A percentile compares a stretch with the other conserved stretches of the same genome.
phyloP scores from a whole-genome alignment of 2,329 filamentous ascomycete genomes.

The Rugonectria rugulosa region DNA sequence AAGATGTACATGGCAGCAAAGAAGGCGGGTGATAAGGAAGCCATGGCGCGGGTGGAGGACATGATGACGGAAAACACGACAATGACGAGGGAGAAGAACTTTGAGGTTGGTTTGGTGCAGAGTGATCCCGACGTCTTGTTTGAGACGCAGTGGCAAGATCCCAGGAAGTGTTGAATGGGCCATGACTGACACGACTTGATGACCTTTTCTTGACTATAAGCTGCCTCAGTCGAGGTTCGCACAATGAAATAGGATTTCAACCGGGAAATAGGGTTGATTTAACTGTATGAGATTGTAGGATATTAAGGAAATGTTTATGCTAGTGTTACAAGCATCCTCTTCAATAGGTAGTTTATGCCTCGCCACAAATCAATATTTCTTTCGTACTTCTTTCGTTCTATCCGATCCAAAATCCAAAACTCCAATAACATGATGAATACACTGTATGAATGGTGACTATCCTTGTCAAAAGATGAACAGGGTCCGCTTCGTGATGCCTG shows the following conservation, averaged over 20 bases:
- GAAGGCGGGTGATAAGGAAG: conserved; percentile 27
- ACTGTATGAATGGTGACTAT: background rate
- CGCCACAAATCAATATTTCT: conserved; percentile 11
- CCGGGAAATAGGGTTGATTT: too few relatives aligned
- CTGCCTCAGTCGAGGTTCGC: too few relatives aligned
- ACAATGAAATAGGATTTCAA: too few relatives aligned
- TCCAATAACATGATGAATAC: conserved; percentile 20
- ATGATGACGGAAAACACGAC: conserved; percentile 32
- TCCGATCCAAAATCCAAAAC: conserved; percentile 28
- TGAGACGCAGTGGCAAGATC: conserved; percentile 20
- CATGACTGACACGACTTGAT: background rate
- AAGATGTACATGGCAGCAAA: conserved; percentile 37
- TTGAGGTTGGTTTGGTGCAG: conserved; percentile 31
- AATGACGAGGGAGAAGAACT: conserved; percentile 32
- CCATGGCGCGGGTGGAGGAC: conserved; percentile 35
- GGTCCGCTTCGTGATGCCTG: background rate
- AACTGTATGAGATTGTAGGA: too few relatives aligned
- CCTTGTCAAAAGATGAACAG: background rate
- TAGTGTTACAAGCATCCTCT: background rate
- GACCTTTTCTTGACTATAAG: background rate
- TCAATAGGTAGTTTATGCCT: background rate
- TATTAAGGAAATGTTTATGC: background rate
- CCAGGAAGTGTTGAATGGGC: conserved; percentile 7
- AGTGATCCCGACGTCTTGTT: conserved; percentile 34
- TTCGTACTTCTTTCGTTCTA: conserved; percentile 25